phyloP scores from a whole-genome alignment of 1,284 basidiomycete species.

The Ustilago shanxiensis region DNA sequence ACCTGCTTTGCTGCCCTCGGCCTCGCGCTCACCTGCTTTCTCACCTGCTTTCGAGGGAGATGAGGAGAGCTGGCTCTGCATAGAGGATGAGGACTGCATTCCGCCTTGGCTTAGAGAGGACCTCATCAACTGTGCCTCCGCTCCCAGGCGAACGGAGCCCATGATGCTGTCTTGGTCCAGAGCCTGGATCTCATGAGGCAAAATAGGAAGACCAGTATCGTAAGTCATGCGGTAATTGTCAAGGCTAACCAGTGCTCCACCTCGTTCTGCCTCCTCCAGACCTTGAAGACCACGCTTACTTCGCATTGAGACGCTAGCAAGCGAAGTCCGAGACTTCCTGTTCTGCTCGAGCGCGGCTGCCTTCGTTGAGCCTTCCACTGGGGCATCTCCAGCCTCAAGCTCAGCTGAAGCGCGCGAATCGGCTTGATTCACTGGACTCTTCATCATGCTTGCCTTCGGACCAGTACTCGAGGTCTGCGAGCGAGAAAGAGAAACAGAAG shows the following conservation, averaged over 20 bases:
- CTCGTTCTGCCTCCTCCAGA: constrained; percentile 56
- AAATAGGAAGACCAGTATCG: constrained; percentile 48
- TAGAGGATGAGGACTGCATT: not conserved
- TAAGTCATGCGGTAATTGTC: constrained; percentile 51
- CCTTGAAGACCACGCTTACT: constrained; percentile 52
- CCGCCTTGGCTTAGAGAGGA: constrained; percentile 22
- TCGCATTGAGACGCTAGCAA: constrained; percentile 51
- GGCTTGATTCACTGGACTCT: constrained; percentile 22
- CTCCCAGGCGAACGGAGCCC: constrained; percentile 36
- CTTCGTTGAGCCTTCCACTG: constrained; percentile 31
- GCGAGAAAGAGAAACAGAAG: constrained; percentile 22
- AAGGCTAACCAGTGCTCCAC: constrained; percentile 56
- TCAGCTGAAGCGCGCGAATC: not conserved
- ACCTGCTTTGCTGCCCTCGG: not conserved
- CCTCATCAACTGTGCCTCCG: constrained; percentile 17
- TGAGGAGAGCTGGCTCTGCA: constrained; percentile 15
- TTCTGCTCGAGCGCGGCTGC: constrained; percentile 41
- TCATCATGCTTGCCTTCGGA: constrained; percentile 45
- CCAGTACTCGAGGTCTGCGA: constrained; percentile 33
- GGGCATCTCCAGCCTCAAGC: not conserved
- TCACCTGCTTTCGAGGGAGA: not conserved
- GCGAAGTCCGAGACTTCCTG: constrained; percentile 33
- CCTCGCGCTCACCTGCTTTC: not conserved
- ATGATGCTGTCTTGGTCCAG: constrained; percentile 60
- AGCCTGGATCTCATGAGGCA: constrained; percentile 48